These are phyloP conservation scores for Monilinia vaccinii-corymbosi DNA, from an alignment of 2,329 filamentous ascomycete genomes.

Conservation along the genomic window DNA sequence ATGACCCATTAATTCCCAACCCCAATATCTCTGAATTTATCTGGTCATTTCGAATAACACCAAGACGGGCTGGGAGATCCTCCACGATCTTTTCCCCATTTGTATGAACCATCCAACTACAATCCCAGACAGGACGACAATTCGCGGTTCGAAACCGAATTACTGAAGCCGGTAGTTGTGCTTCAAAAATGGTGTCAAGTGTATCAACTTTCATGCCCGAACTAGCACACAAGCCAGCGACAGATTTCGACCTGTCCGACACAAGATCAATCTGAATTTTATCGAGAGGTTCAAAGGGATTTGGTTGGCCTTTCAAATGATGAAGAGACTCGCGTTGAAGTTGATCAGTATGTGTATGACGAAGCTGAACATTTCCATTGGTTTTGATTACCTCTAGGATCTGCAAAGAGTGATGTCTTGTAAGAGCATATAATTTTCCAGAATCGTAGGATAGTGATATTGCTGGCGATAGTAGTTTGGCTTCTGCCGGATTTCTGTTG, in stretches of 20 bases:
- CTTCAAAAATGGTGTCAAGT: constrained; percentile 41
- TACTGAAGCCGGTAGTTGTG: constrained; percentile 46
- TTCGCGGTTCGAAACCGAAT: constrained; percentile 44
- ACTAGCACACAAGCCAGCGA: constrained; percentile 27
- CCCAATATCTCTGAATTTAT: constrained; percentile 46
- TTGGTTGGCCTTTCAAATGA: constrained; percentile 12
- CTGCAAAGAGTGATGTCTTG: constrained; percentile 45
- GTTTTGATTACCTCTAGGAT: constrained; percentile 37
- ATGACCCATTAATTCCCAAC: constrained; percentile 57
- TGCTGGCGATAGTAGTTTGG: constrained; percentile 45
- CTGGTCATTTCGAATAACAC: not conserved
- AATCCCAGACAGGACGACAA: constrained; percentile 34
- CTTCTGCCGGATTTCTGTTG: constrained; percentile 36
- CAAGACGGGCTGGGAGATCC: not conserved
- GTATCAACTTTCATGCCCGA: constrained; percentile 24
- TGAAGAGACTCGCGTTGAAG: constrained; percentile 27
- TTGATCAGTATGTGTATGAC: constrained; percentile 26
- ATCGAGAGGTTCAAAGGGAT: not conserved
- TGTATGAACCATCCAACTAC: constrained; percentile 13
- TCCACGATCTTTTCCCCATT: not conserved
- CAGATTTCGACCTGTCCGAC: constrained; percentile 26
- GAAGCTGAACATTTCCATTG: constrained; percentile 20
- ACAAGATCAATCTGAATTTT: constrained; percentile 21
- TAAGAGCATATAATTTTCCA: constrained; percentile 42
- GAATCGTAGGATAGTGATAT: constrained; percentile 39